These are phyloP conservation scores for Umbelopsis sp. DNA, from an alignment of 371 early-diverging fungal species.

Conservation along the genomic window DNA sequence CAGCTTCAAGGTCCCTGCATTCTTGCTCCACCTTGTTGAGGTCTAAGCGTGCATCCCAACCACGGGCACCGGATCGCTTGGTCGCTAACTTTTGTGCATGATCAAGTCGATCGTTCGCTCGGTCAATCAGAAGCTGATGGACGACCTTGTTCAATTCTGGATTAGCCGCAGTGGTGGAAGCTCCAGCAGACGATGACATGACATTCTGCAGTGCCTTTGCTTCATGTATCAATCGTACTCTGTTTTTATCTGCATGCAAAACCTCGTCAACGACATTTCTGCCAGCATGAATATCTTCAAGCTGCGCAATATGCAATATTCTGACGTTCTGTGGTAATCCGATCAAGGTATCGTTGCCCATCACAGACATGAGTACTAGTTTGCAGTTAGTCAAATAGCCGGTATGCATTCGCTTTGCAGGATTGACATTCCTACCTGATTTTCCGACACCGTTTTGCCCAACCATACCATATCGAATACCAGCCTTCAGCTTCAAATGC, in stretches of 20 bases:
- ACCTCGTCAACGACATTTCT: slow-evolving; percentile 70
- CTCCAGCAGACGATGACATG: slow-evolving; percentile 28
- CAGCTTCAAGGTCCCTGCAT: slow-evolving; percentile 34
- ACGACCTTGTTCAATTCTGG: slow-evolving; percentile 35
- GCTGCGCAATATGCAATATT: slow-evolving; percentile 81
- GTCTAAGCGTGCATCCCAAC: slow-evolving; percentile 70
- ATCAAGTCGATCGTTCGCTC: slow-evolving; percentile 46
- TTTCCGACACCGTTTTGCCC: slow-evolving; percentile 95
- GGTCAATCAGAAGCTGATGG: slow-evolving; percentile 33
- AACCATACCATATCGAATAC: slow-evolving; percentile 75
- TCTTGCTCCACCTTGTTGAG: slow-evolving; percentile 59
- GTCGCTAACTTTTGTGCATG: slow-evolving; percentile 68
- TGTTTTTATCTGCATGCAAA: slow-evolving; percentile 70
- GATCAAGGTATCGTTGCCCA: slow-evolving; percentile 73
- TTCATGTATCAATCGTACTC: slow-evolving; percentile 37
- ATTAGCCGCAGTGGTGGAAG: slow-evolving; percentile 17
- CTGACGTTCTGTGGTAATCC: slow-evolving; percentile 79
- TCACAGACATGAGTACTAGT: slow-evolving; percentile 68
- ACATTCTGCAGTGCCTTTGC: slow-evolving; percentile 47
- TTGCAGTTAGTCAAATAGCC: neutral
- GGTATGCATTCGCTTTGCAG: neutral
- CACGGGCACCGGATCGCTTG: slow-evolving; percentile 81
- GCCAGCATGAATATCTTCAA: slow-evolving; percentile 55
- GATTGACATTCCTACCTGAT: slow-evolving; percentile 52
- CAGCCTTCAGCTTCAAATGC: slow-evolving; percentile 62